Percentiles rank a stretch among this genome's conserved stretches.
Evolutionary conservation across 768 basidiomycete species (phyloP).

Genomic region (Termitomyces sp.): DNA sequence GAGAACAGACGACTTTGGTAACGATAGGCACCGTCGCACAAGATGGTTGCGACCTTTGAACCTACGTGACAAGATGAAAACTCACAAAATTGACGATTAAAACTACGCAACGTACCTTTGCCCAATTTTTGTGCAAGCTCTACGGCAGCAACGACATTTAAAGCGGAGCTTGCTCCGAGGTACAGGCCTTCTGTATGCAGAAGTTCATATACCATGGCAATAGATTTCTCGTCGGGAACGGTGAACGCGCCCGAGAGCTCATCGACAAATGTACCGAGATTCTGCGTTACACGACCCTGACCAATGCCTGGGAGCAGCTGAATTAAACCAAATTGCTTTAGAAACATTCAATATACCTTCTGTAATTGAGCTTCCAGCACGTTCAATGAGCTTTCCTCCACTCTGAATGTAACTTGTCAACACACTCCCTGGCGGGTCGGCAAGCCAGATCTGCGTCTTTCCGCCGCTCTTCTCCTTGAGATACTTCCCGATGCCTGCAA

Average conservation of each 20-base stretch:
- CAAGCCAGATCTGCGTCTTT: conserved; percentile 86
- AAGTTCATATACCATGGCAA: conserved; percentile 90
- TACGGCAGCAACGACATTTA: conserved; percentile 92
- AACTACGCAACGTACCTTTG: conserved; percentile 47
- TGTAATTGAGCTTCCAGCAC: conserved; percentile 84
- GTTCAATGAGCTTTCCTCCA: conserved; percentile 72
- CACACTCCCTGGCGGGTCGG: conserved; percentile 96
- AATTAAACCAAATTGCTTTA: background rate
- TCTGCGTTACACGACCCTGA: conserved; percentile 92
- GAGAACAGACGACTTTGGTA: conserved; percentile 97
- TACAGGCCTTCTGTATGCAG: conserved; percentile 92
- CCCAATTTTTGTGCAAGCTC: conserved; percentile 84
- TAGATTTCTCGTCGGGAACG: conserved; percentile 84
- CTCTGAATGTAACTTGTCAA: conserved; percentile 77
- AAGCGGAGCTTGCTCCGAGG: conserved; percentile 87
- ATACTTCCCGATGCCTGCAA: conserved; percentile 83
- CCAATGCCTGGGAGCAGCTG: conserved; percentile 68
- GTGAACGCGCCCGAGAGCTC: conserved; percentile 79
- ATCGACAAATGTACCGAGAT: conserved; percentile 77
- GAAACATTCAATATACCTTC: conserved; percentile 53
- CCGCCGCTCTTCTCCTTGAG: conserved; percentile 79
- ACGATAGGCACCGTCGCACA: conserved; percentile 95
- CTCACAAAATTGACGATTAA: background rate
- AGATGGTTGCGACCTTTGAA: conserved; percentile 79
- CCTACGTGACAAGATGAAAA: conserved; percentile 38